phyloP scores from a whole-genome alignment of 345 rosid species.

The Arabidopsis arenosa region DNA sequence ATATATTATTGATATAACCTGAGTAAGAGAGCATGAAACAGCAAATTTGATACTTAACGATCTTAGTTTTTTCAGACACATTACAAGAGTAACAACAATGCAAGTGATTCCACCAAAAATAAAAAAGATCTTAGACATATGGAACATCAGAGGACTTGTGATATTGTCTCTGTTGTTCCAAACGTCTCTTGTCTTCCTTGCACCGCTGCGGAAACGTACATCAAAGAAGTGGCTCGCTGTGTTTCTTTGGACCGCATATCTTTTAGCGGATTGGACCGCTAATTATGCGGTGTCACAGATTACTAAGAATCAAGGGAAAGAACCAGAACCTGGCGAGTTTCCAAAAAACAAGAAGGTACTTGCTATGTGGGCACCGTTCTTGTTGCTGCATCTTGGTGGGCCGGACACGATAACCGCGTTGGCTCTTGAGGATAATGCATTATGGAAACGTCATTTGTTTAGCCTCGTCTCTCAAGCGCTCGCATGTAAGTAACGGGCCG shows the following conservation, averaged over 20 bases:
- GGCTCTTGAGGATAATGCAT: conserved; percentile 46
- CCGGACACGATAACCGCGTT: conserved; percentile 51
- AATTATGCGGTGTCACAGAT: conserved; percentile 62
- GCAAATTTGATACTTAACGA: conserved; percentile 23
- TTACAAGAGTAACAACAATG: conserved; percentile 7
- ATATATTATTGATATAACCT: too few relatives aligned
- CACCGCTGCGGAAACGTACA: conserved; percentile 59
- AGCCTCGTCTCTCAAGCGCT: conserved; percentile 40
- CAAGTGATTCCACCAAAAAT: conserved; percentile 44
- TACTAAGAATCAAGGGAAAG: conserved; percentile 52
- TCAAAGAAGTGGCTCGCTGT: conserved; percentile 39
- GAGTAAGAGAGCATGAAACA: conserved; percentile 14
- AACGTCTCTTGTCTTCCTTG: conserved; percentile 52
- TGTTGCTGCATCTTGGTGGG: conserved; percentile 52
- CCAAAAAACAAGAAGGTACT: conserved; percentile 39
- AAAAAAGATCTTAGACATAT: conserved; percentile 51
- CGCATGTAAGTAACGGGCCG: conserved; percentile 16
- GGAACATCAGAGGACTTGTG: conserved; percentile 69
- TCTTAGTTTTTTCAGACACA: neutral
- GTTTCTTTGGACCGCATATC: conserved; percentile 61
- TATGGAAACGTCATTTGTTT: conserved; percentile 46
- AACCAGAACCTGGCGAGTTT: neutral
- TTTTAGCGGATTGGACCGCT: conserved; percentile 69
- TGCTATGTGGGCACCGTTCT: conserved; percentile 51
- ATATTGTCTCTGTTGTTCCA: conserved; percentile 61